Percentiles rank a stretch among this genome's conserved stretches.
phyloP scores from a whole-genome alignment of 2,329 filamentous ascomycete genomes.

The Rhynchosporium agropyri region DNA sequence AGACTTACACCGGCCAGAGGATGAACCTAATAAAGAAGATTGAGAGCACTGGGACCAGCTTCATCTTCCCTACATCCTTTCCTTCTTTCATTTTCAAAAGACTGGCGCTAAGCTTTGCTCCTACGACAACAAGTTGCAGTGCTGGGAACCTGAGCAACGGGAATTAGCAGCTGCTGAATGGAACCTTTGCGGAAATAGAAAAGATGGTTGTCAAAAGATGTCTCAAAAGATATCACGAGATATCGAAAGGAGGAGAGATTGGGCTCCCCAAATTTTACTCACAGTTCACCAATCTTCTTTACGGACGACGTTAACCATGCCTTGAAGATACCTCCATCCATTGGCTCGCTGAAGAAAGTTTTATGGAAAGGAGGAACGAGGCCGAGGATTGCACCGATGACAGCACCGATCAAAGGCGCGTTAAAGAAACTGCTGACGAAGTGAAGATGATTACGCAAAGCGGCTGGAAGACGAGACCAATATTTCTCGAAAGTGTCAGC shows the following conservation, averaged over 20 bases:
- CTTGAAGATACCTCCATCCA: constrained; percentile 63
- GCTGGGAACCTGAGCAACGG: constrained; percentile 52
- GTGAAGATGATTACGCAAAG: constrained; percentile 38
- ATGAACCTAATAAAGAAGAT: constrained; percentile 56
- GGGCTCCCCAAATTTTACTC: too few relatives aligned
- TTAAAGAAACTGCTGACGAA: constrained; percentile 55
- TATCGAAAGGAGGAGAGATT: too few relatives aligned
- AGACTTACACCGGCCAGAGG: constrained; percentile 55
- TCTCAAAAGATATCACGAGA: too few relatives aligned
- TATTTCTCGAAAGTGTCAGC: constrained; percentile 10
- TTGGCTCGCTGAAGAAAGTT: constrained; percentile 60
- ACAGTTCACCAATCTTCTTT: constrained; percentile 60
- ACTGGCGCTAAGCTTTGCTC: constrained; percentile 61
- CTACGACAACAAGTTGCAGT: constrained; percentile 65
- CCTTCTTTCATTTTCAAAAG: constrained; percentile 52
- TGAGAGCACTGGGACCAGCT: constrained; percentile 51
- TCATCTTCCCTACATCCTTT: constrained; percentile 48
- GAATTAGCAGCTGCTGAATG: too few relatives aligned
- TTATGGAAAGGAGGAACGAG: constrained; percentile 59
- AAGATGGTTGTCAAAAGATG: too few relatives aligned
- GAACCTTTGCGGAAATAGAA: too few relatives aligned
- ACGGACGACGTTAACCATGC: constrained; percentile 66
- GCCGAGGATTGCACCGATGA: constrained; percentile 60
- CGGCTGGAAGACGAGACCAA: constrained; percentile 31
- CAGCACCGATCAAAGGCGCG: constrained; percentile 60